phyloP scores from a whole-genome alignment of 2,329 filamentous ascomycete genomes.

The Pseudopyricularia cyperi region DNA sequence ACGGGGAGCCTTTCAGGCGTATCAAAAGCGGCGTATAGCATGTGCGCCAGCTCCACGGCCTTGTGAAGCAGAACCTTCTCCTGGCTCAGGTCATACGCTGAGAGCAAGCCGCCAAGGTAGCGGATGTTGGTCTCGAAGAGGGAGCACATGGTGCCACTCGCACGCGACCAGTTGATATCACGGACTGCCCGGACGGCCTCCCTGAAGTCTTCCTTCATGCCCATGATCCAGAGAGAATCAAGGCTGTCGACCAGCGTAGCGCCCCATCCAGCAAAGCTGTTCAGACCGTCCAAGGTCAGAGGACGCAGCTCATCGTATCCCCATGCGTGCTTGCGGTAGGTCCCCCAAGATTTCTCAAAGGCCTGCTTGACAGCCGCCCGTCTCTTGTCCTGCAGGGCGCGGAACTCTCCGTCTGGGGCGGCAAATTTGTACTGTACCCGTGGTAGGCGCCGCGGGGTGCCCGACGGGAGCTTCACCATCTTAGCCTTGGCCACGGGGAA shows the following conservation, averaged over 20 bases:
- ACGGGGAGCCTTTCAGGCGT: conserved; percentile 61
- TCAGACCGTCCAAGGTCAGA: conserved; percentile 29
- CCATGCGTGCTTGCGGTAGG: conserved; percentile 38
- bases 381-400: conserved; percentile 18
- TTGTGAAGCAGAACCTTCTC: conserved; percentile 56
- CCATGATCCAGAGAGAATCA: conserved; percentile 83
- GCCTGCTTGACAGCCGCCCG: conserved; percentile 10
- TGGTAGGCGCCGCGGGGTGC: conserved; percentile 16
- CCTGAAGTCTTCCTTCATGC: conserved; percentile 63
- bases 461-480: conserved; percentile 18
- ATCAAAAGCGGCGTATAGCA: conserved; percentile 74
- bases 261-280: conserved; percentile 38
- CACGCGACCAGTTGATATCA: conserved; percentile 72
- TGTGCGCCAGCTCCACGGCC: conserved; percentile 65
- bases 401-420: conserved; percentile 24
- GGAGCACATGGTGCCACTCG: conserved; percentile 56
- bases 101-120: conserved; percentile 75
- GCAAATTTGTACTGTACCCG: conserved; percentile 29
- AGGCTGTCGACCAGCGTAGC: conserved; percentile 49
- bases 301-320: conserved; percentile 42
- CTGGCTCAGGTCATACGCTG: conserved; percentile 71
- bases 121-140: conserved; percentile 88
- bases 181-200: conserved; percentile 58
- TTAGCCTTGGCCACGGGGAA: conserved; percentile 10
- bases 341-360: conserved; percentile 25